phyloP scores from a whole-genome alignment of 1,284 basidiomycete species.

The Singerocomus rubriflavus region DNA sequence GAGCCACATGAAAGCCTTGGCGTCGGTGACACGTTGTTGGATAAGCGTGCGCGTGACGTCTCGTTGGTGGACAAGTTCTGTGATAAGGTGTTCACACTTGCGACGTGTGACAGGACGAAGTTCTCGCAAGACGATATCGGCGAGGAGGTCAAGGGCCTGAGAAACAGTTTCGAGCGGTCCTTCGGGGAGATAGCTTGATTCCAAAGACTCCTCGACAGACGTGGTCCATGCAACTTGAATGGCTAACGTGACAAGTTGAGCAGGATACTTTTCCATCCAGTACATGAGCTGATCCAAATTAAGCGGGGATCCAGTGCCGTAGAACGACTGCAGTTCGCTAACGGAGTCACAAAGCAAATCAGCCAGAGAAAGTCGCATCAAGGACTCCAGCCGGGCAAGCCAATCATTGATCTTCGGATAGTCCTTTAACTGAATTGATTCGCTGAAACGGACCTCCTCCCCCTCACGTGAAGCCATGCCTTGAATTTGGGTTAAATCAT shows the following conservation, averaged over 20 bases:
- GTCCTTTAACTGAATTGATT: conserved; percentile 86
- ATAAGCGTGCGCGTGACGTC: conserved; percentile 88
- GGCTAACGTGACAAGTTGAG: conserved; percentile 93
- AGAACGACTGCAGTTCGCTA: conserved; percentile 78
- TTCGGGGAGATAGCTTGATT: conserved; percentile 54
- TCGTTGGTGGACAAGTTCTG: conserved; percentile 96
- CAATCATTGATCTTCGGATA: conserved; percentile 99
- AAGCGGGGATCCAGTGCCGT: conserved; percentile 59
- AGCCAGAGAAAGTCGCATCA: conserved; percentile 93
- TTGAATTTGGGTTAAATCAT: conserved; percentile 82
- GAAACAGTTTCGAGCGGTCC: conserved; percentile 73
- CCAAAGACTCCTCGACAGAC: conserved; percentile 76
- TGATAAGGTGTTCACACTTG: conserved; percentile 99
- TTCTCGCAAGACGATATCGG: conserved; percentile 93
- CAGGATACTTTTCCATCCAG: conserved; percentile 94
- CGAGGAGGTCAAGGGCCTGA: conserved; percentile 88
- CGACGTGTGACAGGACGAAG: conserved; percentile 85
- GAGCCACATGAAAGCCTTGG: conserved; percentile 87
- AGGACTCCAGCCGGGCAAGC: conserved; percentile 88
- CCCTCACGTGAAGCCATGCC: conserved; percentile 95
- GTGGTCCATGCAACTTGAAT: conserved; percentile 94
- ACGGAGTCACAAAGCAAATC: conserved; percentile 77
- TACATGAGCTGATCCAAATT: conserved; percentile 68
- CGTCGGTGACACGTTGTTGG: conserved; percentile 59
- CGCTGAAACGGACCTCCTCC: conserved; percentile 84